phyloP scores from a whole-genome alignment of 371 early-diverging fungal genomes.

The Syncephalis fuscata region DNA sequence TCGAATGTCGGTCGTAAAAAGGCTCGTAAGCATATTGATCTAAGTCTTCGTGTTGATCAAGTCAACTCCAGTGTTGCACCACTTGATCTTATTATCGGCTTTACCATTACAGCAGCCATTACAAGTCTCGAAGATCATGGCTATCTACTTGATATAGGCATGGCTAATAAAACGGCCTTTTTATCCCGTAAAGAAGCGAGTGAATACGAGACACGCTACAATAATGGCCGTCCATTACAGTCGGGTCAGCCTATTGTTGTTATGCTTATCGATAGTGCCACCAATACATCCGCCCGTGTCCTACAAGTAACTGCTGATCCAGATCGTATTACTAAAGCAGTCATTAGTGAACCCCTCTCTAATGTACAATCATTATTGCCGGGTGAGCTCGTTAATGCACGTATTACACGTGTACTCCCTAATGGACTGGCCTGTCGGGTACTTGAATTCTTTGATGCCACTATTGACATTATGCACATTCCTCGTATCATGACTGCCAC shows the following conservation, averaged over 20 bases:
- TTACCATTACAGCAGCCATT: conserved; percentile 42
- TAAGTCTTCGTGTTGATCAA: conserved; percentile 48
- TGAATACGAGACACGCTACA: conserved; percentile 11
- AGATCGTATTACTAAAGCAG: conserved; percentile 22
- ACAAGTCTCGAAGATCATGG: conserved; percentile 69
- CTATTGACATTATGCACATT: conserved; percentile 35
- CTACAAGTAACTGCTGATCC: conserved; percentile 39
- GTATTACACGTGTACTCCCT: conserved; percentile 25
- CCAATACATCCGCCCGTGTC: conserved; percentile 29
- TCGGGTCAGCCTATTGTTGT: conserved; percentile 30
- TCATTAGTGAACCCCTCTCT: conserved; percentile 24
- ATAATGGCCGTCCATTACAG: conserved; percentile 8
- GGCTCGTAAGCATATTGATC: conserved; percentile 33
- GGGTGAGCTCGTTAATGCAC: conserved; percentile 36
- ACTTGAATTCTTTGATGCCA: conserved; percentile 47
- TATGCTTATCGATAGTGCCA: conserved; percentile 27
- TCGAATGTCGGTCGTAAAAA: no score
- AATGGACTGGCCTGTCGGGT: conserved; percentile 43
- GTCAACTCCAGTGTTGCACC: conserved; percentile 36
- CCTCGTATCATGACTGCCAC: conserved; percentile 6
- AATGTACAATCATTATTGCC: conserved; percentile 41
- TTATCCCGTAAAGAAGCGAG: conserved; percentile 38
- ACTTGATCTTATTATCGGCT: conserved; percentile 34
- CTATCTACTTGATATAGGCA: conserved; percentile 52
- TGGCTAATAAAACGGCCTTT: conserved; percentile 44